Evolutionary conservation across 305 asterid species (phyloP).

Genomic region (Fraxinus albicans): DNA sequence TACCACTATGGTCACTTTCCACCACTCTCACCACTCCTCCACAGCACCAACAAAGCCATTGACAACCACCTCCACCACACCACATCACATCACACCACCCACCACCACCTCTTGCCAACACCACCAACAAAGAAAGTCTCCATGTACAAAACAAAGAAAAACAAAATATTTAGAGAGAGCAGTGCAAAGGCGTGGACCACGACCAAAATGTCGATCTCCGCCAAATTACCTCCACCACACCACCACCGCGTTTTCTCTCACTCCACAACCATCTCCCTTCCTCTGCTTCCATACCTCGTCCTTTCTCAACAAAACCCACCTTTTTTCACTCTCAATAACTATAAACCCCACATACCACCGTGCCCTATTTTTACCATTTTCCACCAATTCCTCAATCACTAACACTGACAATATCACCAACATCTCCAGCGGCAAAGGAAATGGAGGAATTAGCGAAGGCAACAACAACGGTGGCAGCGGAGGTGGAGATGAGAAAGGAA

Average conservation of each 20-base stretch:
- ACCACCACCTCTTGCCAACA: too few relatives aligned
- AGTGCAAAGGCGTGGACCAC: neutral
- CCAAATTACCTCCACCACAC: slow-evolving; percentile 33
- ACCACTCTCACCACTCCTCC: too few relatives aligned
- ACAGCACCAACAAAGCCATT: too few relatives aligned
- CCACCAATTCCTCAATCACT: slow-evolving; percentile 25
- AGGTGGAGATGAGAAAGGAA: slow-evolving; percentile 10
- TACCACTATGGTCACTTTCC: too few relatives aligned
- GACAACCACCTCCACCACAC: too few relatives aligned
- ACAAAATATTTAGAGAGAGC: too few relatives aligned
- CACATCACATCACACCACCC: too few relatives aligned
- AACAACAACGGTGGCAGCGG: slow-evolving; percentile 39
- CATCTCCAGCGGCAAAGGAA: slow-evolving; percentile 33
- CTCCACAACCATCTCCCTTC: neutral
- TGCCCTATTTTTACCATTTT: slow-evolving; percentile 22
- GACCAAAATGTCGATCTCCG: slow-evolving; percentile 47
- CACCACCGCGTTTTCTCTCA: slow-evolving; percentile 24
- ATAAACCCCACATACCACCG: slow-evolving; percentile 4
- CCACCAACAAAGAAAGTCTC: too few relatives aligned
- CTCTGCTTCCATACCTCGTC: neutral
- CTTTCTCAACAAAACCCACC: slow-evolving; percentile 19
- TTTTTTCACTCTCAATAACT: slow-evolving; percentile 23
- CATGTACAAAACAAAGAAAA: too few relatives aligned
- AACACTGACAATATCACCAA: slow-evolving; percentile 26
- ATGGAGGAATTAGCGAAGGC: slow-evolving; percentile 12